These are phyloP conservation scores for Buddleja alternifolia DNA, from an alignment of 257 asterid genomes.

Conservation along the genomic window DNA sequence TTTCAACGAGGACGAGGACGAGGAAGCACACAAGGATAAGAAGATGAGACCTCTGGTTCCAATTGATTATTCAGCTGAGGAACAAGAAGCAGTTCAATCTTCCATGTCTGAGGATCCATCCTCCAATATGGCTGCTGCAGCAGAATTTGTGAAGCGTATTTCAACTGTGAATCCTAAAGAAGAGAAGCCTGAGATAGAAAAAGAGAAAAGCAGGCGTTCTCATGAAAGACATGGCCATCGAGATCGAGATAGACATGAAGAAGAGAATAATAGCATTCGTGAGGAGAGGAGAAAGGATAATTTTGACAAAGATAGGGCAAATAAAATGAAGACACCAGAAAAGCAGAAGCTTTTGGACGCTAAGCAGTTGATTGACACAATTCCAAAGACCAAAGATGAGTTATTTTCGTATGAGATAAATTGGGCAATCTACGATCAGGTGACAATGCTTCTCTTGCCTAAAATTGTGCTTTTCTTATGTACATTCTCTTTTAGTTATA, in stretches of 20 bases:
- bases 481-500: conserved; percentile 7
- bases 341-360: conserved; percentile 91
- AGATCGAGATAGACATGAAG: conserved; percentile 72
- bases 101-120: conserved; percentile 57
- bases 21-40: conserved; percentile 90
- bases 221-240: conserved; percentile 79
- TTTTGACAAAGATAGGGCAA: conserved; percentile 58
- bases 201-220: conserved; percentile 67
- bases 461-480: conserved; percentile 7
- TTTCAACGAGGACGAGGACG: conserved; percentile 89
- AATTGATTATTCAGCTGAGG: conserved; percentile 94
- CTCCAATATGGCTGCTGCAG: conserved; percentile 58
- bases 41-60: conserved; percentile 99
- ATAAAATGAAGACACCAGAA: conserved; percentile 64
- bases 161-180: conserved; percentile 65
- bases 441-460: conserved; percentile 39
- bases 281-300: conserved; percentile 66
- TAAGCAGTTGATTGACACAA: conserved; percentile 91
- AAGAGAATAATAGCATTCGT: conserved; percentile 51
- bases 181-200: conserved; percentile 69
- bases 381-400: conserved; percentile 97
- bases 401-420: conserved; percentile 86
- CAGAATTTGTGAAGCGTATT: conserved; percentile 72
- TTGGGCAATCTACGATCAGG: conserved; percentile 89
- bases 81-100: conserved; percentile 59